These are phyloP conservation scores for Emergomyces orientalis DNA, from an alignment of 2,329 filamentous ascomycete genomes.

Conservation along the genomic window DNA sequence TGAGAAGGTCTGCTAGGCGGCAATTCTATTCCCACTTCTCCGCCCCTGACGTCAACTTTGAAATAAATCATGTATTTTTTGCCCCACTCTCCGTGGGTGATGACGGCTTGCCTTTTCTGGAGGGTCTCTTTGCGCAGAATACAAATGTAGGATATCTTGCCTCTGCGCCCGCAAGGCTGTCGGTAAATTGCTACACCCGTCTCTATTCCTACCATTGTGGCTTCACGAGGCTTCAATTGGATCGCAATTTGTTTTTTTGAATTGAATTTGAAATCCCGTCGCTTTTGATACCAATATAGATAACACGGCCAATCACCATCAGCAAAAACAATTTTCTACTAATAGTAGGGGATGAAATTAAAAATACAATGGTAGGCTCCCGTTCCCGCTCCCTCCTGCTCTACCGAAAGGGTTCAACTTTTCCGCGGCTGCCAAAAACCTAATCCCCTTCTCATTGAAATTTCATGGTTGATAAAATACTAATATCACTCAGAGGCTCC, in stretches of 20 bases:
- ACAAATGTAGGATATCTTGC: neutral
- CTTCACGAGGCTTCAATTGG: neutral
- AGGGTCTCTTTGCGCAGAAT: neutral
- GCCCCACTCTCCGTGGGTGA: neutral
- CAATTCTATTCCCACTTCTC: neutral
- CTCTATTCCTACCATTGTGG: neutral
- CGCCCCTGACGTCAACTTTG: neutral
- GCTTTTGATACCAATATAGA: neutral
- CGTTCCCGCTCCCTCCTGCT: neutral
- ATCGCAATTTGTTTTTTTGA: neutral
- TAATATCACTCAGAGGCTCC: constrained; percentile 13
- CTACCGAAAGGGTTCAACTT: neutral
- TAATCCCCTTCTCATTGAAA: neutral
- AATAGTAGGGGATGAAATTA: neutral
- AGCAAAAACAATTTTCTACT: neutral
- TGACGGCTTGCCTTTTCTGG: neutral
- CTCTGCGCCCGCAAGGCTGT: neutral
- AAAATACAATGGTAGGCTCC: neutral
- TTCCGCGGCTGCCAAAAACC: too few relatives aligned
- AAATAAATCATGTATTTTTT: neutral
- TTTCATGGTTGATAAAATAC: neutral
- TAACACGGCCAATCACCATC: neutral
- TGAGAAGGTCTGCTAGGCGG: neutral
- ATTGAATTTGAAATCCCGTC: neutral
- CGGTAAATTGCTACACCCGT: neutral